Evolutionary conservation across 257 asterid genomes (phyloP), one percentile per base, ranked within the genome.

Genomic region (Thymus quinquecostatus): DNA sequence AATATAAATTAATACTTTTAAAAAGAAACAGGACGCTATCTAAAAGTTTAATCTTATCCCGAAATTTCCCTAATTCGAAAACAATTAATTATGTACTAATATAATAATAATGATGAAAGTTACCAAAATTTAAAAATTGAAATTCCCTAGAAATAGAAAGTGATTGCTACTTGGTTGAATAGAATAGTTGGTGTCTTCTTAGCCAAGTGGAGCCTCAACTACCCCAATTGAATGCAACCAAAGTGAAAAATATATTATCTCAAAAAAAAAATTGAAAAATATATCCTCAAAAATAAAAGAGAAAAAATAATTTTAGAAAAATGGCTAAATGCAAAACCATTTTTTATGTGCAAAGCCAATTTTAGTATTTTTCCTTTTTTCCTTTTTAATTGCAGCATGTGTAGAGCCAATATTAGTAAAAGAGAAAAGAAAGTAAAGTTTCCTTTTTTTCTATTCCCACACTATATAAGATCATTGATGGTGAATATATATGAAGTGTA

Each of bases 201-300:
- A 11, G 70, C 54, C 62, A 61, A 71, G 69, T 34, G 56, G 55
- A 71, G 33, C 54, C 69, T 49, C 69, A 60, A 21, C 43, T 14
- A 36, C 55, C 69, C 69, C 38, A 30, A 60, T 54, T 27, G 34
- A 27, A 10, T 29, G 61, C 57, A 14, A 21, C 21, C 21, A 21
- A 21, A 21, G 21, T 21, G 21, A 21, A 21, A 21, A 21, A 21
- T 21, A 21, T 21, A 21, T 21, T 21, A 21, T 21, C 21, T 21
- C 21, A 21, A 21, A 21, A 21, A 21, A 49, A 6, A 4, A 49
- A 21, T 21, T 12, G 49, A 56, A 28, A 5, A 34, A 48, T 12
- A 49, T 21, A 21, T 21, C 4, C 5, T 12, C 1, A 7, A 60
- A 38, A 38, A 38, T 38, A 38, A 38, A 43, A 3, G 48, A 43